Evolutionary conservation across 176 grass and related monocot genomes (phyloP), one percentile per base, ranked within the genome.

Genomic region (Rhipidocladum racemiflorum): DNA sequence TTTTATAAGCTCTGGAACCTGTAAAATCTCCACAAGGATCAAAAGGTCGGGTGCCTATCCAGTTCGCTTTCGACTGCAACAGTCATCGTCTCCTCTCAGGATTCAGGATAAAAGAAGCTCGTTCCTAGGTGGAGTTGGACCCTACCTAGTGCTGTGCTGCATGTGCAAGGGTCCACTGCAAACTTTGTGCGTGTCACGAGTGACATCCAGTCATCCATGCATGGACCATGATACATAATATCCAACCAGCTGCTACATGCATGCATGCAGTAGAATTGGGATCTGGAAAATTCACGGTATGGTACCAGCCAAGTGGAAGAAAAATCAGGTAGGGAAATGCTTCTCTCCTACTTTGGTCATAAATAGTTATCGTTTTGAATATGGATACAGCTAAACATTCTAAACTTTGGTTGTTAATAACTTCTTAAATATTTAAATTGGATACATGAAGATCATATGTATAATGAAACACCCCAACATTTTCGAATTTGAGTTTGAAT

Each of bases 1-100:
- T 87, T 94, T 94, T 91, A 94, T 94, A 94, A 81, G 74, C 73
- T 17, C 45, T 9, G 46, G 81, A 54, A 21, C 50, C 79, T 55
- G 77, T 7, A 71, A 61, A 50, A 78, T 64, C 29, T n/a, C 70
- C 53, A 2, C 53, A 68, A 35, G 64, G 64, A 71, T 35, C 29
- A 74, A 86, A 88, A 89, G 85, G 34, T 13, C 40, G 51, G 72
- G 73, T 60, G 61, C 45, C 17, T 84, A 89, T 77, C 83, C 85
- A 43, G 72, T 56, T 43, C 11, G 14, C 79, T 86, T 94, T 72
- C 55, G 84, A 57, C 86, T 81, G 73, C 76, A 83, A 91, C 86
- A 87, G 86, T 91, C 86, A 89, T 81, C 68, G 51, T 40, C 70
- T 69, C 65, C 78, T 56, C 71, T 53, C 50, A 76, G 77, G 82